Evolutionary conservation across 345 rosid genomes (phyloP), one percentile per base, ranked within the genome.

Genomic region (Syzygium grande): DNA sequence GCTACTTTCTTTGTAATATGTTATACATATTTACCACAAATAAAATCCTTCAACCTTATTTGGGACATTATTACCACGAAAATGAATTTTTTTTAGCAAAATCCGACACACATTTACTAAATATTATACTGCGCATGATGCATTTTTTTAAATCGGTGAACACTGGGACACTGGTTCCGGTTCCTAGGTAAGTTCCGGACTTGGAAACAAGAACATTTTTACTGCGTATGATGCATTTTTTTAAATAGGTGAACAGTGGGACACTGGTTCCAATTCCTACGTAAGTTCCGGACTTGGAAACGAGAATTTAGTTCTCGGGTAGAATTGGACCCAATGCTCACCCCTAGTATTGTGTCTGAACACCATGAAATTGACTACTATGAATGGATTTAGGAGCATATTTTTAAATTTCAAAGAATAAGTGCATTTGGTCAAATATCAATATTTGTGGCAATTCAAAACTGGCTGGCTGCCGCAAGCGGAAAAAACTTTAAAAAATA

Each of bases 181-280:
- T 43, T 43, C 13, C 23, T 2, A 0, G 11, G 13, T 25, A 56
- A 11, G 61, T 56, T 23, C n/a, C 25, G 10, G 27, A 56, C 0
- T 56, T 23, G 27, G 11, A 51, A 9, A 51, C 11, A 9, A 11
- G 52, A 51, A 51, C 52, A 51, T 56, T 56, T 9, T 56, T 22
- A 56, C 5, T 0, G 2, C 10, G 13, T 9, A 12, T 56, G 61
- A 56, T 56, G 61, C 61, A 56, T 56, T 56, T 56, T 56, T 56
- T 56, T 23, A 0, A 56, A 56, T 56, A 25, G 12, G 13, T 56
- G 61, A 56, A 56, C 23, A 0, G 23, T 56, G 61, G 11, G 61
- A 56, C 61, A 56, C 10, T 0, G 1, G 11, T 56, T 56, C 13
- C 23, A 2, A 0, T 56, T 56, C 13, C 9, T 2, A 0, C 2